Base-by-base conservation (phyloP, 352 stramenopile genomes). In the Chrysophaeum taylorii region DNA sequence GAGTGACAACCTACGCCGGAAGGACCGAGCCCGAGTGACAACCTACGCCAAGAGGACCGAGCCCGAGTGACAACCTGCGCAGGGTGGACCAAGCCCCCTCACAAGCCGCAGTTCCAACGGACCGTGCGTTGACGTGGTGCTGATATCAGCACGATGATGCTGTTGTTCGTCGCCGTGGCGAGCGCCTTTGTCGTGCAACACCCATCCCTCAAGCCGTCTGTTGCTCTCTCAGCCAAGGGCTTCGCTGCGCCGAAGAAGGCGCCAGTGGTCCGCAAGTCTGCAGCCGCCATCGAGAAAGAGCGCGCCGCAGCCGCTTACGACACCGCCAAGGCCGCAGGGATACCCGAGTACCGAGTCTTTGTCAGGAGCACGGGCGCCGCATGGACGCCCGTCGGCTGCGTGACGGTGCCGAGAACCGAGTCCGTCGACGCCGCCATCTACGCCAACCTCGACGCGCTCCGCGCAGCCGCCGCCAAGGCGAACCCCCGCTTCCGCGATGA, bases 221-320 rank as follows among this genome's bases (percentile, higher is more conserved):
- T n/a, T n/a, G n/a, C n/a, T n/a, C n/a, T n/a, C n/a, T n/a, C n/a
- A n/a, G 45, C 45, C 12, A 57, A 57, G 45, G 45, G 45, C 12
- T 66, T 66, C 35, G 18, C 33, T 1, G 36, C 41, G 36, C 41
- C 29, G 18, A 45, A 42, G 36, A 27, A 12, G 45, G 5, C 7
- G 45, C n/a, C n/a, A n/a, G n/a, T n/a, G n/a, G n/a, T n/a, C n/a
- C 16, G 1, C 5, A 42, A 42, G 36, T 45, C 57, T 1, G 1
- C 31, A 2, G 35, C 57, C 21, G 45, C 41, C 33, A n/a, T 66
- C 33, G 57, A 66, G 35, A 2, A 23, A 7, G 57, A 66, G 57
- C 57, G 57, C 57, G 57, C 57, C 12, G 57, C 57, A 36, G 36
- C 14, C 14, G 57, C 57, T 18, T 66, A 66, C 57, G 57, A 66